Percentiles rank a stretch among this genome's conserved stretches.
phyloP scores from a whole-genome alignment of 768 basidiomycete genomes.

The Paxillus ammoniavirescens region DNA sequence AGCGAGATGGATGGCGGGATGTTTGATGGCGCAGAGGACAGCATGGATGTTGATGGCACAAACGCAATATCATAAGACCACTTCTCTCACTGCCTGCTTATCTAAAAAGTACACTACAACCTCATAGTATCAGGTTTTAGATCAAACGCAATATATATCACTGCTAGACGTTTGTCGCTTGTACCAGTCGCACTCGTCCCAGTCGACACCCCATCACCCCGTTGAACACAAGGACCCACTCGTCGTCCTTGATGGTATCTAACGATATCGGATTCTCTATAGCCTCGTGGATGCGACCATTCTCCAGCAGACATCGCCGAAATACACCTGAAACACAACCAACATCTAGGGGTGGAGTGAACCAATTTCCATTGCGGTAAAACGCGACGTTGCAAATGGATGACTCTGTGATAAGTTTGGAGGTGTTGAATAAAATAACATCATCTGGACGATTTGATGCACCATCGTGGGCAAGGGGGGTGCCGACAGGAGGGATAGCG shows the following conservation, averaged over 20 bases:
- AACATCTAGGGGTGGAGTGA: conserved; percentile 57
- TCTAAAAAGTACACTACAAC: conserved; percentile 16
- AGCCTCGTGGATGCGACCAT: conserved; percentile 54
- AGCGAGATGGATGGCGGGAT: conserved; percentile 86
- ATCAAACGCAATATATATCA: too few relatives aligned
- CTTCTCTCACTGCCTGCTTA: background rate
- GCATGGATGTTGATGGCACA: conserved; percentile 39
- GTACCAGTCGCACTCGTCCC: conserved; percentile 32
- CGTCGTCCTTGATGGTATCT: conserved; percentile 47
- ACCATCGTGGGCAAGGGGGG: background rate
- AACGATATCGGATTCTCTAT: conserved; percentile 40
- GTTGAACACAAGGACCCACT: conserved; percentile 70
- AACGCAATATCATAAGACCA: background rate
- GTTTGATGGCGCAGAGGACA: conserved; percentile 48
- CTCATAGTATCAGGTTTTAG: background rate
- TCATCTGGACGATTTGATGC: conserved; percentile 38
- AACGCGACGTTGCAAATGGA: conserved; percentile 74
- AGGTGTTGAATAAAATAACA: conserved; percentile 61
- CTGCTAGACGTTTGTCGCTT: background rate
- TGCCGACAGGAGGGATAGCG: conserved; percentile 37
- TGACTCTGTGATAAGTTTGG: conserved; percentile 56
- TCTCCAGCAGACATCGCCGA: conserved; percentile 66
- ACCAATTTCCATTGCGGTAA: conserved; percentile 53
- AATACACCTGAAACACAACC: conserved; percentile 76
- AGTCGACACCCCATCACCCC: conserved; percentile 68